Evolutionary conservation across 768 basidiomycete genomes (phyloP).

Genomic region (Hygrocybe punicea): DNA sequence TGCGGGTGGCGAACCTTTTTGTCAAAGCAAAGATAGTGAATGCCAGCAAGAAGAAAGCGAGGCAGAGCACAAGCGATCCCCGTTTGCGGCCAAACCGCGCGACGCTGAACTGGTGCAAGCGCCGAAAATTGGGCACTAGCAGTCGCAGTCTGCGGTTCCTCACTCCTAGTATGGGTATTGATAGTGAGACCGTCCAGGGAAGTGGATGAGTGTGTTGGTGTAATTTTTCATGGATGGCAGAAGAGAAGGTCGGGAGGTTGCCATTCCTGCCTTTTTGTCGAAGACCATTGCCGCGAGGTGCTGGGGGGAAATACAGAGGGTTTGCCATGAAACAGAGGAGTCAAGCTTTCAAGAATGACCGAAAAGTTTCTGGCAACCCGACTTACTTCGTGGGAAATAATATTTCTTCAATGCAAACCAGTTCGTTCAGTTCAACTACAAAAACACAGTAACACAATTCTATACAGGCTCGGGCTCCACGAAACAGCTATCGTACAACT

Average conservation of each 20-base stretch:
- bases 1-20: slow-evolving; percentile 57
- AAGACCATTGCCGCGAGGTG: slow-evolving; percentile 46
- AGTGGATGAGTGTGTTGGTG: slow-evolving; percentile 42
- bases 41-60: slow-evolving; percentile 45
- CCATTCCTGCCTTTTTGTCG: slow-evolving; percentile 35
- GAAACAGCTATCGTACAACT: background rate
- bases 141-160: slow-evolving; percentile 55
- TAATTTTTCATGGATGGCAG: slow-evolving; percentile 66
- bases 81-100: slow-evolving; percentile 57
- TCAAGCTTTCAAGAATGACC: background rate
- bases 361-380: background rate
- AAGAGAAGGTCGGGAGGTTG: slow-evolving; percentile 39
- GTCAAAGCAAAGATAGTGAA: slow-evolving; percentile 59
- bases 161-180: slow-evolving; percentile 58
- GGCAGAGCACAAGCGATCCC: slow-evolving; percentile 50
- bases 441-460: no score
- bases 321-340: slow-evolving; percentile 34
- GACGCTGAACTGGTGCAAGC: slow-evolving; percentile 54
- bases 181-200: slow-evolving; percentile 58
- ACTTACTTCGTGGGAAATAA: background rate
- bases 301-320: slow-evolving; percentile 48
- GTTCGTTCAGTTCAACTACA: background rate
- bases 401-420: background rate
- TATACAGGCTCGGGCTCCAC: no score
- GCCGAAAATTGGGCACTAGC: slow-evolving; percentile 56